Evolutionary conservation across 768 basidiomycete genomes (phyloP), one percentile per base, ranked within the genome.

Genomic region (Russula abietina): DNA sequence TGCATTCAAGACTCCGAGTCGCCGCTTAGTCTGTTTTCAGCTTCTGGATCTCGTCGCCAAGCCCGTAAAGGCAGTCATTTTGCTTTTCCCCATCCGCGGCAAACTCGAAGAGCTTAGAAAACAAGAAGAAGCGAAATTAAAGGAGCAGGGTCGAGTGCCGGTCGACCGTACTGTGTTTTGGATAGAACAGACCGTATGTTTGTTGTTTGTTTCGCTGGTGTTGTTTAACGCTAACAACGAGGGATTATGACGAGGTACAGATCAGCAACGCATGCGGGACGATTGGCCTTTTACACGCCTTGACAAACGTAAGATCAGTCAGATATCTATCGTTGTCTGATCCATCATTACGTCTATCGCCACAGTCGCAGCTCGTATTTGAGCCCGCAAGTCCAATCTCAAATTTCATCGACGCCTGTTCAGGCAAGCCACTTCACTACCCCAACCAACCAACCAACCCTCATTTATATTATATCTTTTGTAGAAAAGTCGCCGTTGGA

Each of bases 101-200:
- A 73, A 72, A 19, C 73, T 83, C 12, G 81, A 83, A n/a, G 63
- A 71, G 24, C 80, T 77, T 48, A 77, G 85, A 48, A 76, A 77
- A 46, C 75, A 77, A 50, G 89, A 93, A 65, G 91, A 93, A 66
- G 74, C 73, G 48, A 71, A 73, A 67, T 80, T 89, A 53, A 73
- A 73, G 30, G 73, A 72, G 16, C 77, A 79, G 48, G 84, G 75
- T 0, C 76, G 79, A 59, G 76, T 73, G 11, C 72, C 75, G 0
- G 69, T 90, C 4, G 85, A 91, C 68, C 80, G 82, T 6, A 83
- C 83, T 0, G 75, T 96, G 5, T 76, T 94, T 68, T 97, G 85
- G 81, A 91, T 96, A 76, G 93, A 92, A 73, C 94, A 97, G 72
- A 96, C 89, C 56, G 93, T 91, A 60, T 36, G 80, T 70, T 33